Base-by-base conservation (phyloP, 305 asterid genomes). In the Fraxinus greggii region DNA sequence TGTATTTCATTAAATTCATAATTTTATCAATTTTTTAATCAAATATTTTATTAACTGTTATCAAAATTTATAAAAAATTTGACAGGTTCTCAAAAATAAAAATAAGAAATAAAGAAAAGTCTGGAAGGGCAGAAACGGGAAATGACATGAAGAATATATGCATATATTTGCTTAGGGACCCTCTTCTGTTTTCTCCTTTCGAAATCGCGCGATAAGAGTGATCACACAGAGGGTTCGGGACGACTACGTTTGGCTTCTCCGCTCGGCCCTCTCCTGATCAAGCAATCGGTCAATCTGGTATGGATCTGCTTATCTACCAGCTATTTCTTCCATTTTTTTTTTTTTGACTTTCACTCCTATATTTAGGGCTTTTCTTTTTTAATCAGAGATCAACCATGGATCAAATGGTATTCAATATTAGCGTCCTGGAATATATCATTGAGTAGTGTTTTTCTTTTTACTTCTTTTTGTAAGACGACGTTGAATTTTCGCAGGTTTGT, bases 281-380 rank as follows among this genome's bases (percentile, higher is more conserved):
- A 26, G 28, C 32, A 63, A 9, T 63, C 42, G 1, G 24, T 69
- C 13, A 19, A 2, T 67, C 81, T 59, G 19, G 26, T 48, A 12
- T 70, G 74, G 83, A 84, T 85, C 80, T 59, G 76, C 42, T 45
- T 65, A 70, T 17, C 29, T 54, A 3, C 81, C 42, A 54, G 12
- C 67, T 32, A 35, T 77, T 51, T 77, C 15, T 65, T 48, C 59
- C 59, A 13, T 13, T 45, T 3, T 1, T 15, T 6, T 36, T 36
- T 33, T 33, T 36, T 36, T n/a, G n/a, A n/a, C 13, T n/a, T 31
- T 54, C 67, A 0, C 2, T 26, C 33, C 3, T 19, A 1, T 17
- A 6, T 63, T 75, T 67, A 80, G 75, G 24, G 76, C 5, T 76
- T 70, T 67, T 29, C 45, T 29, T 38, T 63, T 23, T 48, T 48